A percentile compares a stretch with the other conserved stretches of the same genome.
Evolutionary conservation across 2,329 filamentous ascomycete genomes (phyloP).

Genomic region (Trichophyton equinum): DNA sequence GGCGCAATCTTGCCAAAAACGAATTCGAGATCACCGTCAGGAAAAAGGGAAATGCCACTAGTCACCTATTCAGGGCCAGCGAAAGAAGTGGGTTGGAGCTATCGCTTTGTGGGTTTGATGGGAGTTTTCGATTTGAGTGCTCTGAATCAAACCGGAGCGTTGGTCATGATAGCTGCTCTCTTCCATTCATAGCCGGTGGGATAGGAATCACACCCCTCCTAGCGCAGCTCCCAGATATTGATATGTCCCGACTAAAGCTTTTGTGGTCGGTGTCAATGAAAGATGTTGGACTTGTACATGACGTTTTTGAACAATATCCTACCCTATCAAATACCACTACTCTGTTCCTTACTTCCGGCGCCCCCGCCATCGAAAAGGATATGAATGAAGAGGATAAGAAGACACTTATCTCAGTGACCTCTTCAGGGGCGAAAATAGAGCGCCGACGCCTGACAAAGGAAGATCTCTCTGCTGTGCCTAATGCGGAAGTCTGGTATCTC

Average conservation of each 20-base stretch:
- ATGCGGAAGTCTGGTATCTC: conserved; percentile 43
- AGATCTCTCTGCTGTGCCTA: conserved; percentile 32
- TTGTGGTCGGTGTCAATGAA: conserved; percentile 54
- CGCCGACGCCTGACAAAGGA: conserved; percentile 35
- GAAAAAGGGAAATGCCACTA: conserved; percentile 56
- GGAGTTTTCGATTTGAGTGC: conserved; percentile 41
- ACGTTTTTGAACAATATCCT: conserved; percentile 43
- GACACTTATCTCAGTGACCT: conserved; percentile 28
- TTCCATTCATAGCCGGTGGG: conserved; percentile 60
- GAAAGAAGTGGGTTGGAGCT: conserved; percentile 45
- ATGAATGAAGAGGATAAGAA: conserved; percentile 26
- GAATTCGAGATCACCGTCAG: conserved; percentile 62
- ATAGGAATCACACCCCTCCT: conserved; percentile 75
- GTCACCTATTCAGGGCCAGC: conserved; percentile 49
- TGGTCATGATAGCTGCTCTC: conserved; percentile 22
- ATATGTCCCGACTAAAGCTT: conserved; percentile 39
- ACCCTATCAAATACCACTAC: conserved; percentile 41
- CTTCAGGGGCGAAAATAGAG: conserved; percentile 25
- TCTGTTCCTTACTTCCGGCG: conserved; percentile 52
- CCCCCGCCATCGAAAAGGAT: conserved; percentile 7
- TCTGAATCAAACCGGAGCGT: not conserved
- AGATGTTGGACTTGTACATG: conserved; percentile 51
- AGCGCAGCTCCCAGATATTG: conserved; percentile 49
- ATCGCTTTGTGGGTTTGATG: conserved; percentile 60
- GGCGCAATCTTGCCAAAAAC: conserved; percentile 23